Conservation (phyloP, 1,284 basidiomycete genomes). For the Trichosporon coremiiforme region DNA sequence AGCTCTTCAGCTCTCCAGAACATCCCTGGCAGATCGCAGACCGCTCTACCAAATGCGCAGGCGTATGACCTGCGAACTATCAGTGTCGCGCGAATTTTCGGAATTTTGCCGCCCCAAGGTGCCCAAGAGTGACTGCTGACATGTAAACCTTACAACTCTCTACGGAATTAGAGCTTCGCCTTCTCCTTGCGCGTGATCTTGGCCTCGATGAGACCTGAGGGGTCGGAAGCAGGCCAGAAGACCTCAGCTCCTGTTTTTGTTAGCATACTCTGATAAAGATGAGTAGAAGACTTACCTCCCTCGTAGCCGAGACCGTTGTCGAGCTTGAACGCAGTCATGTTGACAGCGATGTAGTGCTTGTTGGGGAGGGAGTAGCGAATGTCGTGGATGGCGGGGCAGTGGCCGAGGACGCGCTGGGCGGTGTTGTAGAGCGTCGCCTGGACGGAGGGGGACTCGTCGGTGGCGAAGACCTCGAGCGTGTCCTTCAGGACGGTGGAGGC, state of each 20-base stretch:
- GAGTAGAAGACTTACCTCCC: too few species aligned
- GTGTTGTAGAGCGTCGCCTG: conserved; percentile 94
- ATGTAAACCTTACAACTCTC: conserved; percentile 15
- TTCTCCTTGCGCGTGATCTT: conserved; percentile 56
- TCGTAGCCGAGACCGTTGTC: conserved; percentile 62
- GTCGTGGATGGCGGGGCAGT: conserved; percentile 65
- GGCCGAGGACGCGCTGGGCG: conserved; percentile 69
- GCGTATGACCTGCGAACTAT: not conserved
- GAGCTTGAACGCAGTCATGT: conserved; percentile 52
- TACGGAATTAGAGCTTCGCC: conserved; percentile 23
- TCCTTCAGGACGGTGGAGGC: conserved; percentile 64
- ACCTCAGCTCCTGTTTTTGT: conserved; percentile 66
- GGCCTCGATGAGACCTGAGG: conserved; percentile 60
- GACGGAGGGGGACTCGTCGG: conserved; percentile 86
- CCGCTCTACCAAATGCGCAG: not conserved
- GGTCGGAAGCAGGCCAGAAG: conserved; percentile 75
- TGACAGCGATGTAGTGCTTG: conserved; percentile 77
- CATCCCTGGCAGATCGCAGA: not conserved
- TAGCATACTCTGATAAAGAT: too few species aligned
- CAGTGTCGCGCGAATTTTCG: not conserved
- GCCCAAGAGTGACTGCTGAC: conserved; percentile 7
- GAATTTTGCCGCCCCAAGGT: not conserved
- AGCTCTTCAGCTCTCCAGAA: not conserved
- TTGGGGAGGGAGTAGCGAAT: conserved; percentile 84
- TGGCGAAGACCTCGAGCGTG: conserved; percentile 80